Base-by-base conservation (phyloP, 192 early-diverging fungal species). In the Geranomyces michiganensis region DNA sequence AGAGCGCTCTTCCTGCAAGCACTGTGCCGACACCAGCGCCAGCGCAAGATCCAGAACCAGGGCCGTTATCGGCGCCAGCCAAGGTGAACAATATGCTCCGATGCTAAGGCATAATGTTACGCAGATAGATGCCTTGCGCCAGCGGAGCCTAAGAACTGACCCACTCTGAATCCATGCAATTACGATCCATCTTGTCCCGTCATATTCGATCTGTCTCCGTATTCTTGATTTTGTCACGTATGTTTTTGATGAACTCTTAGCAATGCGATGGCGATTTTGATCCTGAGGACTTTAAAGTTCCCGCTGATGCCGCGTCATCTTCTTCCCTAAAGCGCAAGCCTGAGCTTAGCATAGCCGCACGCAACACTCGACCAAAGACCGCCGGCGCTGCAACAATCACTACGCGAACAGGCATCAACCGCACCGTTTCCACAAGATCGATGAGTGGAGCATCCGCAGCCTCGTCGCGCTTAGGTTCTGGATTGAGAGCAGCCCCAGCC, bases 261-360 rank as follows among this genome's bases (percentile, higher is more conserved):
- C n/a, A n/a, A n/a, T n/a, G 14, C 13, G 31, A 47, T 43, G 47
- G 51, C 1, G 65, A 67, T 58, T 56, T 58, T 0, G 68, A n/a
- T 1, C 32, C 73, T 19, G 73, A 75, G 15, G 73, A 68, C 51
- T 75, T 75, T 46, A 59, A 63, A 53, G 74, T 75, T 27, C 67
- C 68, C 49, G 70, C 58, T 12, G 24, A 41, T 41, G 36, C 5
- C 10, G 36, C 10, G 36, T 10, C 51, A 9, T 5, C 6, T 19
- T 64, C 67, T 14, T 62, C 67, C n/a, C 62, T 70, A 17, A 75
- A 75, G 61, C 74, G 74, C 45, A 75, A 75, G 58, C 62, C 72
- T 9, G 73, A 68, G 68, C 22, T 66, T 13, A 8, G 26, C 10
- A 30, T 43, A 6, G 10, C 66, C 13, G 29, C 55, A 15, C 73